Evolutionary conservation across 2,329 filamentous ascomycete genomes (phyloP), one percentile per base, ranked within the genome.

Genomic region (Rachicladosporium sp.): DNA sequence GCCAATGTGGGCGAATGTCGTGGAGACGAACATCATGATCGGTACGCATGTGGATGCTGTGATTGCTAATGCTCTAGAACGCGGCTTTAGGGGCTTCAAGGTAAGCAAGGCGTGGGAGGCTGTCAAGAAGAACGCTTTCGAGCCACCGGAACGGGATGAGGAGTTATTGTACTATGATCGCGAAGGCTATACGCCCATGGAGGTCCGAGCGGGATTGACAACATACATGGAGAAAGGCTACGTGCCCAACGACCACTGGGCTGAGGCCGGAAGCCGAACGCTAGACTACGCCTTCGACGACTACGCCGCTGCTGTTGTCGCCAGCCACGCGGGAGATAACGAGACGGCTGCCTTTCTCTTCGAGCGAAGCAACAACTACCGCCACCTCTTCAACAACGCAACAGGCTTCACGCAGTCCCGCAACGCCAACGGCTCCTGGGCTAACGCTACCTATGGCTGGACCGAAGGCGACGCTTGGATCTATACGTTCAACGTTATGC

Each of bases 1-100:
- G 6, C 67, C 67, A 0, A 66, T 69, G 56, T 70, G 66, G 67
- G 66, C 66, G 1, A 69, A 69, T 39, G 53, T 69, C 43, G 56
- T 69, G 4, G 67, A 69, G 45, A 69, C 65, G 1, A 69, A 69
- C 49, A 69, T 68, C 43, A 70, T 69, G 67, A 66, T 69, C 29
- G 65, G 65, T 2, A 69, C 66, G 0, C 66, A 69, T 41, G 66
- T 64, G 10, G 66, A 69, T 35, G 66, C 60, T 1, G 63, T 70
- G 2, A 50, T 70, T 3, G 63, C 67, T n/a, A 69, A 69, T 40
- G 66, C 67, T 0, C 53, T 69, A 0, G 51, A 55, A 7, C 57
- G 63, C 4, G 64, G 63, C 2, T 70, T 69, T 44, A 53, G 49
- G 1, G 56, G 51, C 10, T 70, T 69, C 33, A 54, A 69, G 33